Base-by-base conservation (phyloP, 495 filamentous ascomycete genomes). In the Aspergillus bridgeri region DNA sequence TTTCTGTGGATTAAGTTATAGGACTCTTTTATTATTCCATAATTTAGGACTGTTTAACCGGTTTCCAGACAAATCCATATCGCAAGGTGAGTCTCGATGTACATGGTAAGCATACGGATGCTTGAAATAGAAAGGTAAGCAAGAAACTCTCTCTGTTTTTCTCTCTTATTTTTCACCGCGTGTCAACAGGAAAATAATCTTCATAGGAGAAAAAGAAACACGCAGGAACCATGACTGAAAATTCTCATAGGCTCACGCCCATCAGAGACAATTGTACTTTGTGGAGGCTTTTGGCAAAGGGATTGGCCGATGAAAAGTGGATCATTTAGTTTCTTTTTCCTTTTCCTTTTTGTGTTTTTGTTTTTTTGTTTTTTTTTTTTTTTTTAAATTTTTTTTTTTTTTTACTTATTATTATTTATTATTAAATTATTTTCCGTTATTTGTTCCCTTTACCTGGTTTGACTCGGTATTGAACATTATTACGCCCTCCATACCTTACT, bases 201-300 rank as follows among this genome's bases (percentile, higher is more conserved):
- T 54, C 42, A 48, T 25, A 19, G 42, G 18, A 21, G 19, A 56
- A 42, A 21, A 45, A 17, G 43, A 43, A 44, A n/a, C 48, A 42
- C 42, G 45, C 53, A 56, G 55, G 55, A 51, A 57, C 29, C 21
- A 17, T 50, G 24, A 7, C 11, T 48, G 22, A 27, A 22, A 43
- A 51, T 57, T 51, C 55, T 24, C 47, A 57, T 57, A 57, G 55
- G 55, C 47, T 38, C 33, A 20, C 45, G 42, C n/a, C 52, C 27
- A 22, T 23, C 19, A 45, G 19, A 45, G 42, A 25, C 25, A 27
- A 48, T 42, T 38, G 53, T 56, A 46, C 6, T 42, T 22, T 56
- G 45, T 56, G 53, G 44, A 48, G 44, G 44, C 25, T 48, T n/a
- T 48, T 56, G 53, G 25, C 53, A 27, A 42, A 56, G 48, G 53